These are phyloP conservation scores for Candida glaebosa DNA, from an alignment of 805 yeast genomes.

Conservation along the genomic window DNA sequence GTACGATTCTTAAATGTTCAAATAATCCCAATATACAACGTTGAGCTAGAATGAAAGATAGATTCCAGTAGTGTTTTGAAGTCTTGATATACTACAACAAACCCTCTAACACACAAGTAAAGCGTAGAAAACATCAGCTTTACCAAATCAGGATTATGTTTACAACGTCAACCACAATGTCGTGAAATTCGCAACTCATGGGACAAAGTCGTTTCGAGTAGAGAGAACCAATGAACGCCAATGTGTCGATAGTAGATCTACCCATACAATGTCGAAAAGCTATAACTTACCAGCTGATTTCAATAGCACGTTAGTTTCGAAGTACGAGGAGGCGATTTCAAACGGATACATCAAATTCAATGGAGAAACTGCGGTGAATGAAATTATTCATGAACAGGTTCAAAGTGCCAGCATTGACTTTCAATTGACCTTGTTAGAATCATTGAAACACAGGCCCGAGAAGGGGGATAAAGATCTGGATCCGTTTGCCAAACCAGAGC, in stretches of 20 bases:
- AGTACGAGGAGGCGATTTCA: slow-evolving; percentile 47
- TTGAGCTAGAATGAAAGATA: too few species aligned
- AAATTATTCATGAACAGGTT: slow-evolving; percentile 20
- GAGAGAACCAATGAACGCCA: too few species aligned
- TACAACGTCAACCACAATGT: too few species aligned
- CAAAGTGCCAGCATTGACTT: slow-evolving; percentile 16
- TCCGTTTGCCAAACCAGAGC: slow-evolving; percentile 83
- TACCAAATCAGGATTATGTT: too few species aligned
- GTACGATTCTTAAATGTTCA: too few species aligned
- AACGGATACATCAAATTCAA: slow-evolving; percentile 48
- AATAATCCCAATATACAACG: too few species aligned
- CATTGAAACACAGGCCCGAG: slow-evolving; percentile 38
- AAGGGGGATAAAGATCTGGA: slow-evolving; percentile 42
- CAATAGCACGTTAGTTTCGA: slow-evolving; percentile 26
- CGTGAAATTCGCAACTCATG: too few species aligned
- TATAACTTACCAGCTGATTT: slow-evolving; percentile 38
- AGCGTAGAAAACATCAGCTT: too few species aligned
- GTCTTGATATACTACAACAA: too few species aligned
- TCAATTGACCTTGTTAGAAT: slow-evolving; percentile 29
- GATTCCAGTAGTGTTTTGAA: too few species aligned
- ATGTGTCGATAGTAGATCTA: not conserved
- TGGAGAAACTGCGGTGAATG: slow-evolving; percentile 40
- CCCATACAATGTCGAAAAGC: slow-evolving; percentile 15
- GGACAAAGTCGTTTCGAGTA: too few species aligned
- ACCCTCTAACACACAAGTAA: too few species aligned